Percentiles rank a stretch among this genome's conserved stretches.
Evolutionary conservation across 192 early-diverging fungal genomes (phyloP).

Genomic region (Rhizophagus clarus): DNA sequence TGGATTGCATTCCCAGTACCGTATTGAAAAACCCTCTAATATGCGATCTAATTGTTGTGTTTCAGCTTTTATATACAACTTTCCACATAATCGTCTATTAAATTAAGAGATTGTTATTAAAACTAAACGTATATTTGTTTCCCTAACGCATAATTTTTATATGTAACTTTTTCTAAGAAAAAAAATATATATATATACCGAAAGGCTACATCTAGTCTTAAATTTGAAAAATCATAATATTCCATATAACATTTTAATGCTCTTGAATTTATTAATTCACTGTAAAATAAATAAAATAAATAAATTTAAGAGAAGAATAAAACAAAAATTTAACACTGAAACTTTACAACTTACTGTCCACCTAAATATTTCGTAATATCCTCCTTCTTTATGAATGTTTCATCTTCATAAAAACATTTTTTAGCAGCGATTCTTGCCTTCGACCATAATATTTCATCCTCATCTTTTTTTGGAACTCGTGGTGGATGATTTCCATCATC

Average conservation of each 20-base stretch:
- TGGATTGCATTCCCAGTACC: slow-evolving; percentile 84
- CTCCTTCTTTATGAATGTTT: slow-evolving; percentile 44
- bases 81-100: slow-evolving; percentile 64
- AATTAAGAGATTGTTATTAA: slow-evolving; percentile 3
- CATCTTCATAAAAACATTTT: slow-evolving; percentile 49
- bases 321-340: slow-evolving; percentile 1
- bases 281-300: slow-evolving; percentile 21
- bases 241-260: slow-evolving; percentile 72
- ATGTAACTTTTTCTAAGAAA: neutral
- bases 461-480: slow-evolving; percentile 9
- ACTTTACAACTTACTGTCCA: slow-evolving; percentile 34
- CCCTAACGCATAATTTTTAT: neutral
- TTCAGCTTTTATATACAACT: slow-evolving; percentile 86
- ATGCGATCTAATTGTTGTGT: slow-evolving; percentile 93
- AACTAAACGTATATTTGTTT: slow-evolving; percentile 1
- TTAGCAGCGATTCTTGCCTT: slow-evolving; percentile 27
- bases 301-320: neutral
- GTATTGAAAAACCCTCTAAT: slow-evolving; percentile 77
- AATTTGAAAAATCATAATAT: slow-evolving; percentile 72
- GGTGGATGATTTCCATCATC: neutral
- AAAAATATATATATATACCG: slow-evolving; percentile 46
- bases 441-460: neutral
- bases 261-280: slow-evolving; percentile 57
- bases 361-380: slow-evolving; percentile 55
- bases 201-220: slow-evolving; percentile 79